These are phyloP conservation scores for Waltergamsia citrina DNA, from an alignment of 2,329 filamentous ascomycete genomes.

Conservation along the genomic window DNA sequence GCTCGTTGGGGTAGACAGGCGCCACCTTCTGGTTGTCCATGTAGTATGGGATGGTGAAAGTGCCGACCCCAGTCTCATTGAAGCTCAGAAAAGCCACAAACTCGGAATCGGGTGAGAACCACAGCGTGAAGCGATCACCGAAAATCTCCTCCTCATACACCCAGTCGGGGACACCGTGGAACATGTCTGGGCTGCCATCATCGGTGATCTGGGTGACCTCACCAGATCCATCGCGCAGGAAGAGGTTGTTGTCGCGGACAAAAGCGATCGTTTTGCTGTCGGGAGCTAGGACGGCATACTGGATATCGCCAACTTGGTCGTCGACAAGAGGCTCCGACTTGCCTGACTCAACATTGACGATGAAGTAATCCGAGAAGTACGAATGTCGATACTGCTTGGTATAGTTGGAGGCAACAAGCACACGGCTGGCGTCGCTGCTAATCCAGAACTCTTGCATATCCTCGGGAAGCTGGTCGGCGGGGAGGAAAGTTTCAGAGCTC, in stretches of 20 bases:
- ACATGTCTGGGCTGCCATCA: slow-evolving; percentile 51
- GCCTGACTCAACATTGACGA: slow-evolving; percentile 52
- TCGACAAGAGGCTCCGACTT: slow-evolving; percentile 43
- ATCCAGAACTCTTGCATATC: slow-evolving; percentile 51
- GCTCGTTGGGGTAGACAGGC: slow-evolving; percentile 50
- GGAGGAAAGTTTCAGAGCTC: slow-evolving; percentile 45
- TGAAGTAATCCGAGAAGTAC: slow-evolving; percentile 57
- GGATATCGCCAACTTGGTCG: slow-evolving; percentile 54
- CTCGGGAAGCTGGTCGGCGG: slow-evolving; percentile 45
- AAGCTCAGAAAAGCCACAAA: slow-evolving; percentile 85
- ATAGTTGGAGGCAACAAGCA: slow-evolving; percentile 55
- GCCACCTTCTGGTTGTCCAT: slow-evolving; percentile 48
- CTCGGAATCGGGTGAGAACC: slow-evolving; percentile 85
- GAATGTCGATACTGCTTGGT: slow-evolving; percentile 62
- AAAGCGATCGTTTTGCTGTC: slow-evolving; percentile 52
- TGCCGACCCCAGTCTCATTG: slow-evolving; percentile 64
- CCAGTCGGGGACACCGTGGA: slow-evolving; percentile 63
- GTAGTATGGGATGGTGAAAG: slow-evolving; percentile 58
- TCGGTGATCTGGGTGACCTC: slow-evolving; percentile 46
- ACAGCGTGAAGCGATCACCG: slow-evolving; percentile 65
- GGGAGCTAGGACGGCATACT: slow-evolving; percentile 56
- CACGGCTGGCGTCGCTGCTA: slow-evolving; percentile 45
- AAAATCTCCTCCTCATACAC: slow-evolving; percentile 69
- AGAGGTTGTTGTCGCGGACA: slow-evolving; percentile 58
- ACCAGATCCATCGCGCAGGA: slow-evolving; percentile 35